Base-by-base conservation (phyloP, 1,284 basidiomycete species). In the Papiliotrema fonsecae region DNA sequence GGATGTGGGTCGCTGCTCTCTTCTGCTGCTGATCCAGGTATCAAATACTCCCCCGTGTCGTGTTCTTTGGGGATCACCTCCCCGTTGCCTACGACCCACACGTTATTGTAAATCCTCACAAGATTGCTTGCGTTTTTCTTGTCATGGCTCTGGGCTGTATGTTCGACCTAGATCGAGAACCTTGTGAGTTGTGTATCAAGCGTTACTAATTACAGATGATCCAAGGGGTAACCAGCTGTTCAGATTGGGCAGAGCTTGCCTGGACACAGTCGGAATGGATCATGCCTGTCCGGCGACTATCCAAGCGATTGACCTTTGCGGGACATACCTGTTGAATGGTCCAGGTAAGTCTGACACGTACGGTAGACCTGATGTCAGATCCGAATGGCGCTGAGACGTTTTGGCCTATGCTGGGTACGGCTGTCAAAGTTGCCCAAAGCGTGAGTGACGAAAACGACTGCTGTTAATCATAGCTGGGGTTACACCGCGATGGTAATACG, bases 341-440 rank as follows among this genome's bases (percentile, higher is more conserved):
- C 60, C 63, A 19, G 52, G 64, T 64, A 18, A 52, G 64, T 55
- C 9, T 16, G 27, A 26, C n/a, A 5, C 9, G 18, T 30, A 18
- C 18, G 10, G 16, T 28, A 44, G 30, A 50, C 14, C 47, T 30
- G 35, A 2, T 24, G 38, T 6, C 50, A 57, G 61, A 60, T 22
- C 64, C 62, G 7, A 69, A 70, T 45, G 70, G 72, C n/a, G 65
- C 65, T 3, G 69, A 73, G 49, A 60, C 64, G 6, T 70, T 67
- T 47, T 74, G 72, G 72, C 72, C 70, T 4, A 68, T 74, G 37
- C 59, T 73, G 6, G 72, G 72, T 4, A 61, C 59, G 6, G 67
- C 69, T 3, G 53, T 66, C 42, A 69, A 71, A 34, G 54, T 67
- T 4, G 65, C 67, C 1, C 61, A 66, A 32, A 64, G 65, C 26